Base-by-base conservation (phyloP, 768 basidiomycete species). In the Clitopilus hobsonii region DNA sequence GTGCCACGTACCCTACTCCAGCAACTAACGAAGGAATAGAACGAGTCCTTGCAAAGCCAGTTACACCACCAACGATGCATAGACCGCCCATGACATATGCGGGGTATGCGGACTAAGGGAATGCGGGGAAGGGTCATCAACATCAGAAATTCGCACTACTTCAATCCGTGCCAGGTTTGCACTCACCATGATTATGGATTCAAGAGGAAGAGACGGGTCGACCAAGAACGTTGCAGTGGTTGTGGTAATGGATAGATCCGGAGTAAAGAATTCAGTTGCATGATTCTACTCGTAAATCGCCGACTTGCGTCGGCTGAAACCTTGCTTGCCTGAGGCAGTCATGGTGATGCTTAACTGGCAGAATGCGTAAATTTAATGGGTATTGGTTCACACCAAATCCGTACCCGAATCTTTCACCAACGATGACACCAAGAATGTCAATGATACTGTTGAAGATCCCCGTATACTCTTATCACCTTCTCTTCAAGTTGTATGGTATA, bases 21-120 rank as follows among this genome's bases (percentile, higher is more conserved):
- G 91, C 91, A 18, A 93, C 82, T 38, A 94, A 67, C 11, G 92
- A 93, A 5, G 91, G 92, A 26, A 93, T 74, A 27, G 90, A 93
- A 22, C 85, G 81, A 56, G 85, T 89, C 60, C 81, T 76, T 6
- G 74, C 81, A 58, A 82, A 91, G 26, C 89, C 91, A 38, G 85
- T 83, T 38, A 89, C 55, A 22, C 91, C 91, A 11, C 91, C 91
- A 38, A 88, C 75, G 59, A 91, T 73, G 67, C 90, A 92, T 58
- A 93, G 73, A 53, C 71, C 78, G 55, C 90, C 88, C 79, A 91
- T 89, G 38, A 82, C 71, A 69, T 84, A 87, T 49, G 90, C 87
- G 63, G 91, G 90, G 71, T 88, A 82, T 38, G 89, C 89, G 70
- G 89, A 91, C 89, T 90, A 62, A 11, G 49, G 28, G 24, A 51